These are phyloP conservation scores for Pterulicium gracile DNA, from an alignment of 1,284 basidiomycete species.

Conservation along the genomic window DNA sequence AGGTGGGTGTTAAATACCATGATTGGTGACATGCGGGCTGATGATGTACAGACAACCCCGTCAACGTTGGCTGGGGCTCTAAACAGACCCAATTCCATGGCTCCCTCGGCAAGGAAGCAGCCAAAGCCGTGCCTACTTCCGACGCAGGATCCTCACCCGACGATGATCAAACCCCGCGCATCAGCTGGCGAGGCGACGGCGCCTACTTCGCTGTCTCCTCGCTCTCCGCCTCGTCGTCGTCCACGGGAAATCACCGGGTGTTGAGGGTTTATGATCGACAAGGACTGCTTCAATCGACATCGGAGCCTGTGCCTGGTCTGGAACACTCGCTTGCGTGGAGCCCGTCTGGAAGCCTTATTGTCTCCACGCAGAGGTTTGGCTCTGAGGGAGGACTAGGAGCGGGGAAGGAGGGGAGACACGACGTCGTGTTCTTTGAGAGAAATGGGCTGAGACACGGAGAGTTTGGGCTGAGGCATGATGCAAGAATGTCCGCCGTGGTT, in stretches of 20 bases:
- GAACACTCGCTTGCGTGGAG: slow-evolving; percentile 81
- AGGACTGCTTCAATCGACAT: slow-evolving; percentile 74
- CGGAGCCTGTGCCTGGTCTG: slow-evolving; percentile 75
- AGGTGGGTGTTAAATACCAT: slow-evolving; percentile 30
- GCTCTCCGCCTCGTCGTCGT: slow-evolving; percentile 27
- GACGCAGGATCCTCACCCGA: slow-evolving; percentile 47
- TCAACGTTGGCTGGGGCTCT: slow-evolving; percentile 97
- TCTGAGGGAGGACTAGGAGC: slow-evolving; percentile 59
- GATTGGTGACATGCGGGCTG: slow-evolving; percentile 6
- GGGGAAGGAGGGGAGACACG: slow-evolving; percentile 64
- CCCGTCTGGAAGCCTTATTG: slow-evolving; percentile 84
- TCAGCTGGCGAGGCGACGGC: slow-evolving; percentile 93
- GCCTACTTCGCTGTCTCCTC: slow-evolving; percentile 82
- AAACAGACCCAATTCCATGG: slow-evolving; percentile 98
- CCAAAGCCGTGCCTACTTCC: slow-evolving; percentile 38
- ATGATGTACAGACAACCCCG: slow-evolving; percentile 59
- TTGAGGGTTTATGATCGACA: slow-evolving; percentile 79
- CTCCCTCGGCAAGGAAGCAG: slow-evolving; percentile 84
- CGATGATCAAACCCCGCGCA: slow-evolving; percentile 64
- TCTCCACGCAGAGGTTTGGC: slow-evolving; percentile 75
- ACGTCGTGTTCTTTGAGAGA: slow-evolving; percentile 91
- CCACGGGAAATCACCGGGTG: slow-evolving; percentile 30
- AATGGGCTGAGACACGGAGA: slow-evolving; percentile 92
- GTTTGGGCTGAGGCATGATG: slow-evolving; percentile 44
- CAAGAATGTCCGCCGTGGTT: slow-evolving; percentile 19